Conservation (phyloP, 2,329 filamentous ascomycete species). For the Teratosphaeria nubilosa region DNA sequence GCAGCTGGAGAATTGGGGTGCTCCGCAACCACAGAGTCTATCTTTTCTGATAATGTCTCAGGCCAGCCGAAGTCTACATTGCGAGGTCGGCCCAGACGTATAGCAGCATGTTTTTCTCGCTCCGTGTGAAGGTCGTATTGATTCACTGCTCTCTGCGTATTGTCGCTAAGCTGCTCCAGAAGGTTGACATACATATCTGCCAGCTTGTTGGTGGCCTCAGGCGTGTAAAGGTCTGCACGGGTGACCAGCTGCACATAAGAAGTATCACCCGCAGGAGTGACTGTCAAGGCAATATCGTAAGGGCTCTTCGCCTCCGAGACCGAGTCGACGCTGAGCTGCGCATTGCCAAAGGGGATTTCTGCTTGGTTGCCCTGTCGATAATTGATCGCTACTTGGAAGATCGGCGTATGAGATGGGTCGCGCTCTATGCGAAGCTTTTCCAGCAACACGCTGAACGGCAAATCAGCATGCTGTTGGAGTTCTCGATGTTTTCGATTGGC, state of each 20-base stretch:
- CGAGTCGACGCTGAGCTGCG: neutral
- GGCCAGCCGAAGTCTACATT: neutral
- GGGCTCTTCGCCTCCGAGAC: neutral
- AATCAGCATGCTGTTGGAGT: neutral
- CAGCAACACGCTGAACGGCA: neutral
- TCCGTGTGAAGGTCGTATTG: too few relatives aligned
- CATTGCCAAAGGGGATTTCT: neutral
- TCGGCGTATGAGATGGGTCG: neutral
- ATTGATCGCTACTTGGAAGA: neutral
- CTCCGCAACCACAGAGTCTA: neutral
- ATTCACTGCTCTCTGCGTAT: neutral
- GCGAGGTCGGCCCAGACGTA: neutral
- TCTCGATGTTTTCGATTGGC: neutral
- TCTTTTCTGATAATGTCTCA: neutral
- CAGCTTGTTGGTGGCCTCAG: neutral
- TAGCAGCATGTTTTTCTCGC: neutral
- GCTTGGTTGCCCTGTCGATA: neutral
- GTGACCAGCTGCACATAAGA: neutral
- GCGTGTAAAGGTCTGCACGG: neutral
- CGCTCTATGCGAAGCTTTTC: neutral
- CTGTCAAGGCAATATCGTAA: neutral
- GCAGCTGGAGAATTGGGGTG: neutral
- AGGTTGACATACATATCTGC: neutral
- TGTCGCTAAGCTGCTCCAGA: neutral
- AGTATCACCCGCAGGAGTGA: neutral